A percentile compares a stretch with the other conserved stretches of the same genome.
Evolutionary conservation across 495 filamentous ascomycete genomes (phyloP).

Genomic region (Penicillium lividum): DNA sequence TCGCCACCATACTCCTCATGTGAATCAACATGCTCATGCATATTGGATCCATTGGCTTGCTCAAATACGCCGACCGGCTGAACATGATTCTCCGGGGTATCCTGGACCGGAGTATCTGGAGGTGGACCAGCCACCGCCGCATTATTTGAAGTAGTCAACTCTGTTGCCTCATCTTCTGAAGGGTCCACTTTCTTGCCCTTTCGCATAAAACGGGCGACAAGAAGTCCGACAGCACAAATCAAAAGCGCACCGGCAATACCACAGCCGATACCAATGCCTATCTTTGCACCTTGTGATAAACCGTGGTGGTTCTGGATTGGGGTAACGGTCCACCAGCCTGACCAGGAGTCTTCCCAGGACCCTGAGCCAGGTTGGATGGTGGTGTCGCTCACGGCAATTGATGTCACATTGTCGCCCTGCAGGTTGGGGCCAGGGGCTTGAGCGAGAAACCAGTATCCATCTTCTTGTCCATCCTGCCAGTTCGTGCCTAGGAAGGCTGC

Average conservation of each 20-base stretch:
- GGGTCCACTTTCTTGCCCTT: not conserved
- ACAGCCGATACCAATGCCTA: constrained; percentile 30
- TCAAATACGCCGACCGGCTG: not conserved
- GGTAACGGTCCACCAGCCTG: not conserved
- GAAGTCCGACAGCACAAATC: not conserved
- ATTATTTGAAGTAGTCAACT: not conserved
- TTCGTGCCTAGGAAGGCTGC: constrained; percentile 57
- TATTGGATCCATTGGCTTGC: not conserved
- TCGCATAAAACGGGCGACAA: not conserved
- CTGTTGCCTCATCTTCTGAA: not conserved
- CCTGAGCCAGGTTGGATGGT: not conserved
- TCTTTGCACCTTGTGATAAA: constrained; percentile 31
- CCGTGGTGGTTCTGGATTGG: constrained; percentile 8
- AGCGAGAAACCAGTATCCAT: constrained; percentile 49
- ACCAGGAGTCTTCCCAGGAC: not conserved
- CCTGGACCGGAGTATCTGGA: not conserved
- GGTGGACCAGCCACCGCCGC: not conserved
- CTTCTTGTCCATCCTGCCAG: constrained; percentile 28
- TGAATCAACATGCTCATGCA: not conserved
- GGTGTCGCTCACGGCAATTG: not conserved
- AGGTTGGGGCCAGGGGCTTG: constrained; percentile 50
- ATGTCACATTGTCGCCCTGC: not conserved
- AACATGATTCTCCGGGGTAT: not conserved
- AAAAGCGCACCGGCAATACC: constrained; percentile 5
- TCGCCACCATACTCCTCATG: not conserved